A percentile compares a stretch with the other conserved stretches of the same genome.
These are phyloP conservation scores for Grifola frondosa DNA, from an alignment of 1,284 basidiomycete genomes.

Conservation along the genomic window DNA sequence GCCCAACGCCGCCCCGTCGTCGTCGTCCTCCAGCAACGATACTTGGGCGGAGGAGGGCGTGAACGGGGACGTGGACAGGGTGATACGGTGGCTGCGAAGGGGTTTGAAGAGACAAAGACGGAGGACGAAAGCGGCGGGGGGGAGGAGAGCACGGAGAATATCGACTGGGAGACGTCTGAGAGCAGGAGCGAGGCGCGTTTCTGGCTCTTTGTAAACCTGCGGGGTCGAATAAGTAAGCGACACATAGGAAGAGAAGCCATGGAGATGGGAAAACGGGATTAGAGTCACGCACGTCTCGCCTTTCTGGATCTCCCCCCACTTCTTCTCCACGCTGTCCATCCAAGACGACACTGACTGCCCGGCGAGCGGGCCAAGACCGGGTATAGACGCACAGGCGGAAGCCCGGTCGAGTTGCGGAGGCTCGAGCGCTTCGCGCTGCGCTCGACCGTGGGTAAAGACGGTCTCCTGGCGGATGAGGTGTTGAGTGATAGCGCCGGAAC, in stretches of 20 bases:
- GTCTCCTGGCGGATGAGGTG: conserved; percentile 4
- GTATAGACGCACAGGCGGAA: conserved; percentile 34
- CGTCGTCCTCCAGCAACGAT: conserved; percentile 46
- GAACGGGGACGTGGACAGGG: conserved; percentile 21
- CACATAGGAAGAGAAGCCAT: conserved; percentile 1
- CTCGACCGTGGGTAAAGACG: too few relatives aligned
- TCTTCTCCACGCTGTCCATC: conserved; percentile 54
- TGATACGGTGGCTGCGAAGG: conserved; percentile 22
- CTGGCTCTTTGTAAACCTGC: conserved; percentile 58
- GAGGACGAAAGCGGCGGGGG: conserved; percentile 21
- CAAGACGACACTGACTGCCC: conserved; percentile 35
- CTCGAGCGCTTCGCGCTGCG: conserved; percentile 23
- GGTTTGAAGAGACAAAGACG: conserved; percentile 23
- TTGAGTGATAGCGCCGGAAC: conserved; percentile 9
- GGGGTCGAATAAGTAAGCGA: conserved; percentile 1
- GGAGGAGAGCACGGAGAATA: conserved; percentile 50
- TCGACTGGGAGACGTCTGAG: conserved; percentile 60
- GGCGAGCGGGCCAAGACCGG: conserved; percentile 28
- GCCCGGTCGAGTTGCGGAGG: conserved; percentile 12
- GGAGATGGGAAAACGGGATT: conserved; percentile 4
- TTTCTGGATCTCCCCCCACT: conserved; percentile 57
- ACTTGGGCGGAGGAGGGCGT: conserved; percentile 8
- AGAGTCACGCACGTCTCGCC: conserved; percentile 48
- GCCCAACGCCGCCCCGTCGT: conserved; percentile 25
- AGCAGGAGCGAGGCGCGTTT: conserved; percentile 67